Base-by-base conservation (phyloP, 306 rosid species). In the Pterocarpus santalinus region DNA sequence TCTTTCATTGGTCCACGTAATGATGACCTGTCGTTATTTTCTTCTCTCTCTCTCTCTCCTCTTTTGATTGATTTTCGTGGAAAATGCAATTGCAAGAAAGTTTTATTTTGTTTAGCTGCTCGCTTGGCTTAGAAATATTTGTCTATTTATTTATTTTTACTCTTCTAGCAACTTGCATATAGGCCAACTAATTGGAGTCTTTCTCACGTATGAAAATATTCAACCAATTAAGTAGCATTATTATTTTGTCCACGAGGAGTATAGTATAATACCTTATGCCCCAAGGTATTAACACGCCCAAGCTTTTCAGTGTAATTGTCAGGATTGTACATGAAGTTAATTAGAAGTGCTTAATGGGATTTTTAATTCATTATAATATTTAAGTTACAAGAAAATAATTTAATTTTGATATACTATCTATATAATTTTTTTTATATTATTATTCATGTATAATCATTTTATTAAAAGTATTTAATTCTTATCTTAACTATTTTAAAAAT, bases 1-100 rank as follows among this genome's bases (percentile, higher is more conserved):
- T 66, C 73, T 88, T 68, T 85, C 75, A 87, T 92, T 87, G 86
- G 91, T 88, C 93, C 94, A 80, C 78, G 68, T 88, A 88, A 89
- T 86, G 52, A 83, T 89, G 73, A 90, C 56, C 86, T 85, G 90
- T 81, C 57, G 41, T 76, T 1, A 87, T 84, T 44, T 53, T 68
- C 72, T 0, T 32, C 71, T 34, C 8, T 12, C 55, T 17, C 7
- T 10, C 49, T 61, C 6, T 60, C 63, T 78, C 49, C 28, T 22
- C 28, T 1, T 28, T 16, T 8, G 2, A 47, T 47, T 47, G 0
- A 5, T 7, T 65, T 70, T 41, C 39, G 12, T 15, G 66, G 67
- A 47, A 56, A 39, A 73, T 58, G 8, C 2, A 4, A 17, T 43
- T 43, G 47, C 47, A 64, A 60, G 65, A 4, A 11, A 12, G 16